Percentiles rank a stretch among this genome's conserved stretches.
Evolutionary conservation across 1,284 basidiomycete species (phyloP).

Genomic region (Chondrostereum purpureum): DNA sequence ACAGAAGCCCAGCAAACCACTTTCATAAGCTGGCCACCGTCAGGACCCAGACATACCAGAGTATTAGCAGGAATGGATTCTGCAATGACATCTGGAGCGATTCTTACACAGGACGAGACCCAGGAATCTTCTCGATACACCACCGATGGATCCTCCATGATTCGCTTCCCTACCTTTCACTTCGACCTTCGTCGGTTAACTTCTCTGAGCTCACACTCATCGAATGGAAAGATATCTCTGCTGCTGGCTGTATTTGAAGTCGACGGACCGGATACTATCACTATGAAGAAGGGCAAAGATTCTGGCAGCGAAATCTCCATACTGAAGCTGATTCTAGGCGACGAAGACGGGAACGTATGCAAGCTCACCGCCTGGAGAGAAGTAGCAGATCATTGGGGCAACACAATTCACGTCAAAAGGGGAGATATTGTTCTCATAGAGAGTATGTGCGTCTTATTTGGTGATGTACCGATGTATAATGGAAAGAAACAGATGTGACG

Average conservation of each 20-base stretch:
- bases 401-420: slow-evolving; percentile 39
- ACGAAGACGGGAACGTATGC: slow-evolving; percentile 36
- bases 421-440: slow-evolving; percentile 65
- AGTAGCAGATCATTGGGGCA: slow-evolving; percentile 57
- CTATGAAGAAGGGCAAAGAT: slow-evolving; percentile 57
- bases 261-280: slow-evolving; percentile 63
- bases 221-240: slow-evolving; percentile 41
- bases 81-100: slow-evolving; percentile 22
- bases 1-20: slow-evolving; percentile 2
- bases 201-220: slow-evolving; percentile 27
- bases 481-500: slow-evolving; percentile 37
- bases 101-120: slow-evolving; percentile 31
- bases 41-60: neutral
- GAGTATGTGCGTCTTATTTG: slow-evolving; percentile 40
- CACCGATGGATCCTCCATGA: slow-evolving; percentile 61
- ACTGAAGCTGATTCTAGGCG: slow-evolving; percentile 21
- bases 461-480: neutral
- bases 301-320: slow-evolving; percentile 61
- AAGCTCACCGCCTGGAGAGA: slow-evolving; percentile 74
- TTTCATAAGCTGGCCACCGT: neutral
- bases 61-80: slow-evolving; percentile 17
- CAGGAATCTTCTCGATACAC: slow-evolving; percentile 46
- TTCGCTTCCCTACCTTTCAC: slow-evolving; percentile 58
- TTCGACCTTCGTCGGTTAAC: slow-evolving; percentile 55
- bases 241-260: slow-evolving; percentile 64